Conservation (phyloP, 2,329 filamentous ascomycete genomes). For the Microcyclospora tardicrescens region DNA sequence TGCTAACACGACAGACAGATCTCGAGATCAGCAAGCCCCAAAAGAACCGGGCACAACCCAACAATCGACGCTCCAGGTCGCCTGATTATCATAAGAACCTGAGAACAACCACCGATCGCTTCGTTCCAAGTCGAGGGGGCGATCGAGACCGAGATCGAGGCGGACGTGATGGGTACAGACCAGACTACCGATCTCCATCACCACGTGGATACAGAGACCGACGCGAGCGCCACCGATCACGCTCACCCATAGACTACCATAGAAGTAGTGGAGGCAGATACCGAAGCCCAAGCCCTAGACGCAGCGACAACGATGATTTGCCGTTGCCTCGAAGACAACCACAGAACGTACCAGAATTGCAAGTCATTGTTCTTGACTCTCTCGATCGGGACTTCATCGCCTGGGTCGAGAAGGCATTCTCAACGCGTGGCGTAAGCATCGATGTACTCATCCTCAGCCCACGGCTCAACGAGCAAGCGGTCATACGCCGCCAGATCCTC, state of each 20-base stretch:
- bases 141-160: constrained; percentile 38
- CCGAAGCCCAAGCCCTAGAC: constrained; percentile 45
- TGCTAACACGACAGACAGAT: constrained; percentile 38
- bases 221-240: constrained; percentile 23
- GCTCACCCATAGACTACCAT: constrained; percentile 26
- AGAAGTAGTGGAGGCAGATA: constrained; percentile 39
- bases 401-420: constrained; percentile 70
- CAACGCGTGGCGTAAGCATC: constrained; percentile 55
- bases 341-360: constrained; percentile 72
- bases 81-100: constrained; percentile 40
- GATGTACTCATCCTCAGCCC: constrained; percentile 71
- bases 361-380: constrained; percentile 70
- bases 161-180: constrained; percentile 46
- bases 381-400: constrained; percentile 66
- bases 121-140: neutral
- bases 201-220: constrained; percentile 26
- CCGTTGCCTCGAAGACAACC: constrained; percentile 63
- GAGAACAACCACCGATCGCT: too few species aligned
- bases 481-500: constrained; percentile 73
- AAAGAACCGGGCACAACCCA: constrained; percentile 29
- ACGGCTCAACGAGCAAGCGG: constrained; percentile 59
- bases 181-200: constrained; percentile 31
- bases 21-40: constrained; percentile 83
- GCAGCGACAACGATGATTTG: constrained; percentile 48
- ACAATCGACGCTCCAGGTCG: constrained; percentile 42